These are phyloP conservation scores for Coniochaeta pulveracea DNA, from an alignment of 2,329 filamentous ascomycete genomes.

Conservation along the genomic window DNA sequence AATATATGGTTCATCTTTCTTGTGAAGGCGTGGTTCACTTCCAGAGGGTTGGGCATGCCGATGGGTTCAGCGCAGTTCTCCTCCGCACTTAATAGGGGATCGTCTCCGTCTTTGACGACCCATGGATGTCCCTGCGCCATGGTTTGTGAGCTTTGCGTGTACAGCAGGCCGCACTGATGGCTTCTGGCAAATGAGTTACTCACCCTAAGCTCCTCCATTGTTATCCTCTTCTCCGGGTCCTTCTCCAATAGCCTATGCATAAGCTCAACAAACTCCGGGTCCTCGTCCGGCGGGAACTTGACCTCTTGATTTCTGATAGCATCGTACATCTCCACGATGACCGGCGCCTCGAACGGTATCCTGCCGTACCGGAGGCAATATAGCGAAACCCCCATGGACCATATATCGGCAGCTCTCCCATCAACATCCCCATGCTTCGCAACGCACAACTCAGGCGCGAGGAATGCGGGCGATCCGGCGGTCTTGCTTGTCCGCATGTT, in stretches of 20 bases:
- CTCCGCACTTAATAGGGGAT: conserved; percentile 66
- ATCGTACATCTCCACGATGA: conserved; percentile 79
- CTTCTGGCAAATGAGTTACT: no score
- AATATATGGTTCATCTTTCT: conserved; percentile 78
- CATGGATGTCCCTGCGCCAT: conserved; percentile 79
- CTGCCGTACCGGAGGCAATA: conserved; percentile 85
- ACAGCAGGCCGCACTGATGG: no score
- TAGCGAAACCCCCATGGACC: conserved; percentile 95
- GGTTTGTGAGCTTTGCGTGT: no score
- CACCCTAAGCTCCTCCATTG: conserved; percentile 72
- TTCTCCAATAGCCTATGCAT: conserved; percentile 70
- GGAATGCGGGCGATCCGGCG: conserved; percentile 86
- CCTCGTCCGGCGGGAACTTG: conserved; percentile 49
- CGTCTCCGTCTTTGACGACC: conserved; percentile 73
- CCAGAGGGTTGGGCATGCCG: conserved; percentile 76
- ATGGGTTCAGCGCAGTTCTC: conserved; percentile 79
- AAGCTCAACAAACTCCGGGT: conserved; percentile 62
- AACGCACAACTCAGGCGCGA: conserved; percentile 86
- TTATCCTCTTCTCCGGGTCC: conserved; percentile 71
- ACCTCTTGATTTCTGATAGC: conserved; percentile 66
- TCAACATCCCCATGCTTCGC: conserved; percentile 78
- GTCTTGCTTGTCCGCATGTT: conserved; percentile 90
- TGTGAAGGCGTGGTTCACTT: conserved; percentile 85
- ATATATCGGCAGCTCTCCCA: conserved; percentile 85
- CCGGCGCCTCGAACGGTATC: conserved; percentile 73